phyloP scores from a whole-genome alignment of 75 land plant genomes.

The Pinus albicaulis region DNA sequence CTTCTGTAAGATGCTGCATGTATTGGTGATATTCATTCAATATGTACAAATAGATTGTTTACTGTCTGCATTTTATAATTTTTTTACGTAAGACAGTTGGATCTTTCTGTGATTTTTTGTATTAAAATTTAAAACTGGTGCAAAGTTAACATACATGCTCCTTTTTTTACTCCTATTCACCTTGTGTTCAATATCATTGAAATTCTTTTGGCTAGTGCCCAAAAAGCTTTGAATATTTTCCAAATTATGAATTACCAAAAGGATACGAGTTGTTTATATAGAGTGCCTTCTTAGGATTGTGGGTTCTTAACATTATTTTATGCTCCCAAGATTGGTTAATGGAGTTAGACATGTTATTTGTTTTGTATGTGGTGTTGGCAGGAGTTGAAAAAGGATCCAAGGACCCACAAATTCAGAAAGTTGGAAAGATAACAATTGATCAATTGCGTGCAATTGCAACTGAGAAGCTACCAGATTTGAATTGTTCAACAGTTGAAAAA shows the following conservation, averaged over 20 bases:
- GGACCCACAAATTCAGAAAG: conserved; percentile 72
- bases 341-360: neutral
- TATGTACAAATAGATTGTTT: neutral
- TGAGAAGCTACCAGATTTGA: conserved; percentile 92
- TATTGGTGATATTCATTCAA: neutral
- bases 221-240: neutral
- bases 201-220: neutral
- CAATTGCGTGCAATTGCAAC: conserved; percentile 76
- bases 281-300: neutral
- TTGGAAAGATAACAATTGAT: conserved; percentile 82
- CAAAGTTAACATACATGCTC: neutral
- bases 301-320: neutral
- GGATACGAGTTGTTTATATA: neutral
- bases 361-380: conserved; percentile 9
- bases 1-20: neutral
- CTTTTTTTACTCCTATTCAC: neutral
- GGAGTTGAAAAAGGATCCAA: conserved; percentile 90
- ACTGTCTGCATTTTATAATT: neutral
- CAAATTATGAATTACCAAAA: neutral
- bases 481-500: conserved; percentile 81
- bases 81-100: no score
- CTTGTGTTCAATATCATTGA: neutral
- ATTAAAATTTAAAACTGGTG: neutral
- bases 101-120: neutral
- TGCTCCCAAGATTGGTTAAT: neutral